Evolutionary conservation across 2,329 filamentous ascomycete species (phyloP).

Genomic region (Ophiostoma perfectum): DNA sequence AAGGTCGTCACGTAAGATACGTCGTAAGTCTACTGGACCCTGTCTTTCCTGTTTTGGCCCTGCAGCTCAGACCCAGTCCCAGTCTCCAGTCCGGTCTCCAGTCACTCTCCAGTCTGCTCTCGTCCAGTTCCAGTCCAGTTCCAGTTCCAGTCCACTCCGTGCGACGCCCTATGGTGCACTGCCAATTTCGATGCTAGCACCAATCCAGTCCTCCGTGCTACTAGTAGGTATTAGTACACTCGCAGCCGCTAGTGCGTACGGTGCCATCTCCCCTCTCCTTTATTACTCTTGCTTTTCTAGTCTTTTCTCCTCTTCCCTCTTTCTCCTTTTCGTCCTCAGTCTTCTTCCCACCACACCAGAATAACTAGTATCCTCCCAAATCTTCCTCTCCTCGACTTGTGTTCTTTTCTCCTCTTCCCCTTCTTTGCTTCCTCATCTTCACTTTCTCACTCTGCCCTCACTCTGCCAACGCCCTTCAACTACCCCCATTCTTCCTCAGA

Average conservation of each 20-base stretch:
- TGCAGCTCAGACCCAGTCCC: too few relatives aligned
- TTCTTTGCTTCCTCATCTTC: background rate
- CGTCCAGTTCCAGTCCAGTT: background rate
- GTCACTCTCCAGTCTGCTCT: too few relatives aligned
- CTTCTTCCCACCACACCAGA: background rate
- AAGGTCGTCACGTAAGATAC: background rate
- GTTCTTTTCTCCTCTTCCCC: constrained; percentile 7
- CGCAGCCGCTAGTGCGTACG: constrained; percentile 7
- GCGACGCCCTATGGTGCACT: too few relatives aligned
- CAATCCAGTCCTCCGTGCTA: background rate
- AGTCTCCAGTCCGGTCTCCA: too few relatives aligned
- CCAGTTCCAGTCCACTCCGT: background rate
- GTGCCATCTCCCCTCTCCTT: constrained; percentile 11
- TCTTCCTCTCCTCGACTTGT: background rate
- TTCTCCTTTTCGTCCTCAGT: background rate
- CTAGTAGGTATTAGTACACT: background rate
- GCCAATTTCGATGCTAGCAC: background rate
- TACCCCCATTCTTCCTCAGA: too few relatives aligned
- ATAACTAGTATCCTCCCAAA: background rate
- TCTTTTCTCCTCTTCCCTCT: background rate
- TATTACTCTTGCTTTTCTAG: constrained; percentile 3
- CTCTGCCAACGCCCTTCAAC: too few relatives aligned
- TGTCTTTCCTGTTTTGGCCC: background rate
- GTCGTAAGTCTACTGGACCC: background rate
- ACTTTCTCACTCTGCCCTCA: background rate